Percentiles rank a stretch among this genome's conserved stretches.
phyloP scores from a whole-genome alignment of 345 rosid genomes.

The Gossypium ekmanianum region DNA sequence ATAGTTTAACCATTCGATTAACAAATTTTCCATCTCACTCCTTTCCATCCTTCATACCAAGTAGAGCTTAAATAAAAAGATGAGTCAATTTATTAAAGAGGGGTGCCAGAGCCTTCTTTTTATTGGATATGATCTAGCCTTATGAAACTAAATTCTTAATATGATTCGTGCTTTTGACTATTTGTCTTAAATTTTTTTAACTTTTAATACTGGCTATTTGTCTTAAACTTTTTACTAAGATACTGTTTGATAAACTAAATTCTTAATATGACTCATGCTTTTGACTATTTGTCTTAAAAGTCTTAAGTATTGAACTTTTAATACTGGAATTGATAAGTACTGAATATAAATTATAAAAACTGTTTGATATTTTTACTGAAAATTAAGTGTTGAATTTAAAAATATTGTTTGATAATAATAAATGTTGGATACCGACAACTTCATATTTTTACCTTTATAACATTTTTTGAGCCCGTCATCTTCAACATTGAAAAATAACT shows the following conservation, averaged over 20 bases:
- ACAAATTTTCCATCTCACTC: not conserved
- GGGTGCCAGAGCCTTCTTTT: not conserved
- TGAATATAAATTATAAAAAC: too few relatives aligned
- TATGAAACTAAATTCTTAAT: not conserved
- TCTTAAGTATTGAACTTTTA: too few relatives aligned
- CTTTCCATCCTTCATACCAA: not conserved
- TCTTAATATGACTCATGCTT: not conserved
- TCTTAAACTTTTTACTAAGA: too few relatives aligned
- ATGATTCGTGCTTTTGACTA: not conserved
- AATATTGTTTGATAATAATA: too few relatives aligned
- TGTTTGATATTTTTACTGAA: too few relatives aligned
- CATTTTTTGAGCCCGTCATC: too few relatives aligned
- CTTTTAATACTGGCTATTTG: too few relatives aligned
- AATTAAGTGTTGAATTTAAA: too few relatives aligned
- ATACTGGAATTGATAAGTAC: too few relatives aligned
- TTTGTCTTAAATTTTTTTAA: not conserved
- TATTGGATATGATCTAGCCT: not conserved
- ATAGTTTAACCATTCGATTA: not conserved
- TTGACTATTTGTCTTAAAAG: not conserved
- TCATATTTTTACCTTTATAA: too few relatives aligned
- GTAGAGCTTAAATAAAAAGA: not conserved
- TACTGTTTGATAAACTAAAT: not conserved
- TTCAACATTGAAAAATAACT: too few relatives aligned
- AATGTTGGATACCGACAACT: too few relatives aligned
- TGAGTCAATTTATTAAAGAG: not conserved